Conservation (phyloP, 768 basidiomycete genomes). For the Mycena metata region DNA sequence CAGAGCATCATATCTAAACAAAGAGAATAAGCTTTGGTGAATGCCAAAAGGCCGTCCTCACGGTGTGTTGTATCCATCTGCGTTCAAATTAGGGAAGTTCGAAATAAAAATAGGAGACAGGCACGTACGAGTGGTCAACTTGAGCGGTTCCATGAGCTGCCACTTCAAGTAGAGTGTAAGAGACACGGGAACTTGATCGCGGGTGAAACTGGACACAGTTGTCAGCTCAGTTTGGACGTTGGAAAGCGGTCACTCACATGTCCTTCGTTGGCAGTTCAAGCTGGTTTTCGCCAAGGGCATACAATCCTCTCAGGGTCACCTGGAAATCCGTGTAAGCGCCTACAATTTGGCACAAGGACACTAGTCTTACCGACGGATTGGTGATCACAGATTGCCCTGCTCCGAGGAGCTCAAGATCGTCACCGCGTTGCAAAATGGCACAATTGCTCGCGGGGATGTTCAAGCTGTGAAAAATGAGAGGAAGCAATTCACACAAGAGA, state of each 20-base stretch:
- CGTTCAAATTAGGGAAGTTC: background rate
- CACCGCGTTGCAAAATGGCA: conserved; percentile 85
- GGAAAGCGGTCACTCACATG: conserved; percentile 63
- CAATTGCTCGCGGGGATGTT: conserved; percentile 91
- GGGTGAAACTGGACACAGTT: conserved; percentile 73
- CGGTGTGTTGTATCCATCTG: conserved; percentile 83
- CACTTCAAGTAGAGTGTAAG: conserved; percentile 89
- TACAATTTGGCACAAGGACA: background rate
- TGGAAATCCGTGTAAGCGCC: background rate
- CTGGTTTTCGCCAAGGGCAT: conserved; percentile 87
- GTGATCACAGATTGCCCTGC: conserved; percentile 91
- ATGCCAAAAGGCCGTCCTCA: conserved; percentile 71
- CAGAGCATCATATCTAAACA: conserved; percentile 33
- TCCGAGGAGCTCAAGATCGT: conserved; percentile 81
- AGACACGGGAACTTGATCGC: conserved; percentile 89
- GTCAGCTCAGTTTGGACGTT: background rate
- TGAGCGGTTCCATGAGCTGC: conserved; percentile 65
- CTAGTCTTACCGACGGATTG: conserved; percentile 68
- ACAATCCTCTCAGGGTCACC: conserved; percentile 81
- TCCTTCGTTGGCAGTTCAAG: conserved; percentile 91
- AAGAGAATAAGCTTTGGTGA: background rate
- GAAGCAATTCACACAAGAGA: background rate
- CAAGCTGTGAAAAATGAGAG: conserved; percentile 57
- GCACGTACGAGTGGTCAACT: conserved; percentile 71
- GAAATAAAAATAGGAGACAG: background rate